Conservation (phyloP, 345 rosid genomes). For the Barbarea vulgaris region DNA sequence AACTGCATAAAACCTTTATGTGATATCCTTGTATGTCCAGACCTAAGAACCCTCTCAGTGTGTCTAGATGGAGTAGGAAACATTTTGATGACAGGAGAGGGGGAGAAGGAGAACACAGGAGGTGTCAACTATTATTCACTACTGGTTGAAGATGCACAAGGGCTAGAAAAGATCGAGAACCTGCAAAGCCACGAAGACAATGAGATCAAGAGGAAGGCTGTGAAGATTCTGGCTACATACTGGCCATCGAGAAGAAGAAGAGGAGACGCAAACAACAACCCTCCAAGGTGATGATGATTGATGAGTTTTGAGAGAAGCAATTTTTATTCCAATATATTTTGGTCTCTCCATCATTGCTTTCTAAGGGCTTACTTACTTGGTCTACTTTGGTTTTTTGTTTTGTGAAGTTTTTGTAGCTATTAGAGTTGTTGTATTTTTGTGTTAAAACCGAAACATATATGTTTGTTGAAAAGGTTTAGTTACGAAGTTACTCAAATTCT, state of each 20-base stretch:
- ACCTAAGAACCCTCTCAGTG: conserved; percentile 52
- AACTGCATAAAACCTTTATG: conserved; percentile 69
- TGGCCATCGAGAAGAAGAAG: conserved; percentile 59
- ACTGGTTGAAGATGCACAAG: conserved; percentile 62
- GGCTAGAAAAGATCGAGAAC: conserved; percentile 62
- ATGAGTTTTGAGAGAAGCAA: neutral
- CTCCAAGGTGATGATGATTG: conserved; percentile 34
- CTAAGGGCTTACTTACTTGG: neutral
- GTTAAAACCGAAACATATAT: neutral
- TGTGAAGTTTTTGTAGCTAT: neutral
- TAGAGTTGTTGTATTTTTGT: neutral
- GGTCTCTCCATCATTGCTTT: neutral
- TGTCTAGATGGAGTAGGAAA: conserved; percentile 65
- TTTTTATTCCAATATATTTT: too few species aligned
- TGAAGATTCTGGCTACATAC: conserved; percentile 62
- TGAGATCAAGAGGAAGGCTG: conserved; percentile 48
- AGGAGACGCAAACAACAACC: conserved; percentile 46
- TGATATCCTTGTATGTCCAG: conserved; percentile 64
- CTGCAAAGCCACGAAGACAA: conserved; percentile 57
- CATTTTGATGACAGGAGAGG: conserved; percentile 66
- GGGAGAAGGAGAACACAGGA: conserved; percentile 47
- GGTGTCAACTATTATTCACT: conserved; percentile 51
- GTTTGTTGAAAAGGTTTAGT: neutral
- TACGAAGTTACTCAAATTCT: neutral
- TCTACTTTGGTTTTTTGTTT: neutral